Base-by-base conservation (phyloP, 2,329 filamentous ascomycete species). In the Exophiala xenobiotica region DNA sequence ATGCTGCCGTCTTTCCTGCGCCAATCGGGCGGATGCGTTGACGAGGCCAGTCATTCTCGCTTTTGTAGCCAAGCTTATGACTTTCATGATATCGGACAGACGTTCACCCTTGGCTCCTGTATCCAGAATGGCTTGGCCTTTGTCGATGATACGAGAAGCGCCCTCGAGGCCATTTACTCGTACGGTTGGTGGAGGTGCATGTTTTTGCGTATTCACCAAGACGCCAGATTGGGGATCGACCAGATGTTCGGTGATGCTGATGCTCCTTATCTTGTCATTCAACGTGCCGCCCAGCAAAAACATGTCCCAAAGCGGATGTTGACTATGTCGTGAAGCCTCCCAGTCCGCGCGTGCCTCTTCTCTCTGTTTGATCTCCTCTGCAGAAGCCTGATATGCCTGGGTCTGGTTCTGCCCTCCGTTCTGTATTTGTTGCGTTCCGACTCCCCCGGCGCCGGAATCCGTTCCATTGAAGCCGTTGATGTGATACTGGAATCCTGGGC, bases 11-110 rank as follows among this genome's bases (percentile, higher is more conserved):
- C 92, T 82, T 53, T 82, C 87, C 53, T 78, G 78, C 2, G 89
- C 81, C 39, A 95, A 71, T 7, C 78, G 78, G 48, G 84, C 81
- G 8, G 89, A 84, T 62, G 96, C 90, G 64, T 91, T 87, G 3
- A 96, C 65, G 23, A 96, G 71, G 9, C 83, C 81, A 46, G 88
- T 79, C 29, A 96, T 62, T 22, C 90, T 81, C 61, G 95, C 87
- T 65, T 92, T 89, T 7, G 89, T 85, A 14, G 88, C 88, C 50
- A 96, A 79, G 4, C 90, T 93, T 51, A 96, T 68, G 12, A 96
- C 76, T 20, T 88, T 87, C 38, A 96, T 72, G 60, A 96, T 87
- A 55, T 96, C 90, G 11, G 87, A 86, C 26, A 96, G 74, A 47
- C 81, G 83, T 1, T 88, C 82, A 37, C 71, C 71, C 42, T 74